These are phyloP conservation scores for Tricholoma bakamatsutake DNA, from an alignment of 768 basidiomycete species.

Conservation along the genomic window DNA sequence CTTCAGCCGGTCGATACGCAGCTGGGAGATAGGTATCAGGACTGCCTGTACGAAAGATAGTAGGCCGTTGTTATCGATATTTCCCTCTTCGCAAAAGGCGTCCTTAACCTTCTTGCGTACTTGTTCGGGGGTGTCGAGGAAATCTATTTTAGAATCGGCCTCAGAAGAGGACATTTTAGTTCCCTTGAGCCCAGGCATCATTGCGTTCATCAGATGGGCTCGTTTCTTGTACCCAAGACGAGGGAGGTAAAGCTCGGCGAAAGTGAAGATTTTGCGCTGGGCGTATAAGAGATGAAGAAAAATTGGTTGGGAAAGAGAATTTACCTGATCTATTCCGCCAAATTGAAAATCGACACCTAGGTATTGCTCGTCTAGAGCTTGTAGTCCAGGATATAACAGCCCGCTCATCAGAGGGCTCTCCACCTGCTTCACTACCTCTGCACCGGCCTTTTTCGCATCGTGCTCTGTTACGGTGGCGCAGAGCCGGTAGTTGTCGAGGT, in stretches of 20 bases:
- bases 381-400: slow-evolving; percentile 91
- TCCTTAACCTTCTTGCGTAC: slow-evolving; percentile 86
- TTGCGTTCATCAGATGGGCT: slow-evolving; percentile 95
- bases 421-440: slow-evolving; percentile 98
- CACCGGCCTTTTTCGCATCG: slow-evolving; percentile 97
- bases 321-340: slow-evolving; percentile 93
- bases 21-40: slow-evolving; percentile 79
- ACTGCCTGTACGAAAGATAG: slow-evolving; percentile 82
- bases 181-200: slow-evolving; percentile 93
- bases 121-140: slow-evolving; percentile 80
- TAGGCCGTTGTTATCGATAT: slow-evolving; percentile 81
- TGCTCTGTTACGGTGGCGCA: slow-evolving; percentile 91
- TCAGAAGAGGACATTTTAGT: slow-evolving; percentile 99
- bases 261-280: slow-evolving; percentile 98
- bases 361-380: slow-evolving; percentile 97
- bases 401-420: slow-evolving; percentile 89
- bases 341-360: slow-evolving; percentile 96
- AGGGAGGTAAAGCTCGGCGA: slow-evolving; percentile 94
- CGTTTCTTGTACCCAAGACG: slow-evolving; percentile 90
- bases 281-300: not conserved
- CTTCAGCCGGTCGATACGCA: slow-evolving; percentile 55
- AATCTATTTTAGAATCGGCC: slow-evolving; percentile 97
- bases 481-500: slow-evolving; percentile 89
- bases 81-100: slow-evolving; percentile 94
- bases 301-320: slow-evolving; percentile 12